Percentiles rank a stretch among this genome's conserved stretches.
Evolutionary conservation across 1,139 yeast species (phyloP).

Genomic region (Sugiyamaella sp.): DNA sequence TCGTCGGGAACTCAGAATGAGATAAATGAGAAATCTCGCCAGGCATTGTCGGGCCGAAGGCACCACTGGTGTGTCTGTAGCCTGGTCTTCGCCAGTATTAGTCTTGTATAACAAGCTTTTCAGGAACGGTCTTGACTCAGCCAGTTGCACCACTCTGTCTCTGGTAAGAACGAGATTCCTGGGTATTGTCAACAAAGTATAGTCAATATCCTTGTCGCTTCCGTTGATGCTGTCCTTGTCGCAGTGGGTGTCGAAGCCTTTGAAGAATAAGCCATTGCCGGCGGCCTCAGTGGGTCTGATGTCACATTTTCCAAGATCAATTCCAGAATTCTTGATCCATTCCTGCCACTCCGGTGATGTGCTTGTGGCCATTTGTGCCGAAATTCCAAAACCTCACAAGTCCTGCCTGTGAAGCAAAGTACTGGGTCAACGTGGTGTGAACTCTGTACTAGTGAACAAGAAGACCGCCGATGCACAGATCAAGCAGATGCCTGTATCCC

Average conservation of each 20-base stretch:
- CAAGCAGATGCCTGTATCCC: too few species aligned
- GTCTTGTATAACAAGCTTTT: conserved; percentile 27
- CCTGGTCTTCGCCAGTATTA: conserved; percentile 22
- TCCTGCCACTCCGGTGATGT: conserved; percentile 13
- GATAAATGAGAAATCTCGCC: conserved; percentile 31
- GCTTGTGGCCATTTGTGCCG: conserved; percentile 4
- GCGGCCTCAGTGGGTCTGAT: conserved; percentile 2
- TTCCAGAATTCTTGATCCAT: conserved; percentile 21
- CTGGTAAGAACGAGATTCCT: conserved; percentile 28
- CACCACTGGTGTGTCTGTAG: conserved; percentile 17
- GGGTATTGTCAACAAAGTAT: conserved; percentile 29
- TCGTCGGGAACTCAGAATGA: conserved; percentile 28
- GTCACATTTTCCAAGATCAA: conserved; percentile 19
- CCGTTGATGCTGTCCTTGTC: not conserved
- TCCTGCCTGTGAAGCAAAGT: too few species aligned
- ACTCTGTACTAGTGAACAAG: too few species aligned
- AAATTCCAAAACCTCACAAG: too few species aligned
- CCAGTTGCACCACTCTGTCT: conserved; percentile 27
- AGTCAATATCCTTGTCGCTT: not conserved
- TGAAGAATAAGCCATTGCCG: conserved; percentile 13
- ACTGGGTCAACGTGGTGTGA: too few species aligned
- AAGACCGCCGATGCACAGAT: too few species aligned
- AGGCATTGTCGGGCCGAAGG: conserved; percentile 28
- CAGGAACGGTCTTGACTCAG: conserved; percentile 27
- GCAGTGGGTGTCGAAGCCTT: not conserved